phyloP scores from a whole-genome alignment of 176 grass and related monocot species.

The Typha latifolia region DNA sequence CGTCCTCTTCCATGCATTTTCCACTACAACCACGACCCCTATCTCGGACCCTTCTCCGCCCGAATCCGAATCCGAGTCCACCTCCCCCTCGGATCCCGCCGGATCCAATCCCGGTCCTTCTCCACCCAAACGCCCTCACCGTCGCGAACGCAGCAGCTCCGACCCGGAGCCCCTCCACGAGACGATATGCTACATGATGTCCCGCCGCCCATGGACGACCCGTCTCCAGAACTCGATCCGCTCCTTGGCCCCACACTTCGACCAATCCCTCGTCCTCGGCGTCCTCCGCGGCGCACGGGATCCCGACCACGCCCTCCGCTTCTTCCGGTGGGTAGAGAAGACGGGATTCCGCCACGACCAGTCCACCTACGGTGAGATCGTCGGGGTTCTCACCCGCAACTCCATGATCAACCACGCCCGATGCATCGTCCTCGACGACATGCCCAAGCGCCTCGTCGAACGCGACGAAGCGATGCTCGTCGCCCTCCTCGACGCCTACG shows the following conservation, averaged over 20 bases:
- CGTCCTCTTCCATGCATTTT: slow-evolving; percentile 21
- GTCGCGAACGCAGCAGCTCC: background rate
- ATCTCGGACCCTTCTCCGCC: background rate
- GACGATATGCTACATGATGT: slow-evolving; percentile 85
- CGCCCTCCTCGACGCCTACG: slow-evolving; percentile 60
- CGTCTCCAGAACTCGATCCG: slow-evolving; percentile 93
- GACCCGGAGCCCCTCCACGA: slow-evolving; percentile 50
- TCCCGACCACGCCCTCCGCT: slow-evolving; percentile 60
- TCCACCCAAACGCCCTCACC: background rate
- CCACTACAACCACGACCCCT: slow-evolving; percentile 8
- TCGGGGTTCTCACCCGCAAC: slow-evolving; percentile 40
- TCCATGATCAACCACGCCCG: slow-evolving; percentile 97
- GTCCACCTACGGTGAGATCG: slow-evolving; percentile 48
- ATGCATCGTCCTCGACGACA: slow-evolving; percentile 80
- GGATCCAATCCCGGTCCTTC: background rate
- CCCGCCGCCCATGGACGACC: slow-evolving; percentile 70
- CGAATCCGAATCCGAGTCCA: background rate
- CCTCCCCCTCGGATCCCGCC: background rate
- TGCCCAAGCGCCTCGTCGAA: slow-evolving; percentile 50
- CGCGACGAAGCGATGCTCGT: slow-evolving; percentile 60
- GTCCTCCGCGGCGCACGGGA: slow-evolving; percentile 42
- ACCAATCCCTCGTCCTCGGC: slow-evolving; percentile 43
- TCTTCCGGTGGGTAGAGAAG: slow-evolving; percentile 86
- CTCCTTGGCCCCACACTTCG: slow-evolving; percentile 36
- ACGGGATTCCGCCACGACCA: slow-evolving; percentile 61